Conservation (phyloP, 768 basidiomycete genomes). For the Thelephora aurantiotincta region DNA sequence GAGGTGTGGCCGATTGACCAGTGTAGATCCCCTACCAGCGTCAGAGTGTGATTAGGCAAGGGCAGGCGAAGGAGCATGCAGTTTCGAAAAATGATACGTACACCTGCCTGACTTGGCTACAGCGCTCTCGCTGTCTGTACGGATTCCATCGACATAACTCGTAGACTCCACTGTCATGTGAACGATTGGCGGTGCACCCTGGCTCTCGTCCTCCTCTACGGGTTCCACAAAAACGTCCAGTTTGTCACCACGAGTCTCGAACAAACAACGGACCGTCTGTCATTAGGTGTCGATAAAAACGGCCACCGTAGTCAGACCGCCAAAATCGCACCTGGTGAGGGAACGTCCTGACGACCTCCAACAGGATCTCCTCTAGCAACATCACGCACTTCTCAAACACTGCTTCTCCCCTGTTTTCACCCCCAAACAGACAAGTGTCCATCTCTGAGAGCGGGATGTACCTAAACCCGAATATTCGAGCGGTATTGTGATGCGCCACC, state of each 20-base stretch:
- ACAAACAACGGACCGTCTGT: constrained; percentile 44
- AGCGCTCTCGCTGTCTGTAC: constrained; percentile 20
- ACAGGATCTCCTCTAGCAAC: constrained; percentile 52
- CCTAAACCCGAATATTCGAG: constrained; percentile 84
- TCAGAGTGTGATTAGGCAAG: background rate
- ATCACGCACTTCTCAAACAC: constrained; percentile 65
- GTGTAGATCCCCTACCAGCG: constrained; percentile 39
- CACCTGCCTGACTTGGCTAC: constrained; percentile 20
- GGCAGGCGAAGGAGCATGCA: constrained; percentile 2
- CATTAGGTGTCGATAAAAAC: background rate
- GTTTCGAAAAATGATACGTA: constrained; percentile 9
- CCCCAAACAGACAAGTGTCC: constrained; percentile 70
- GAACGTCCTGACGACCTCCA: constrained; percentile 43
- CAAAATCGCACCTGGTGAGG: constrained; percentile 39
- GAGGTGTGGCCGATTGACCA: constrained; percentile 37
- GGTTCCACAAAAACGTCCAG: constrained; percentile 63
- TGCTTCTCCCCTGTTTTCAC: constrained; percentile 42
- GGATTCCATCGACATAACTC: constrained; percentile 26
- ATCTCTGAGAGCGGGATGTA: constrained; percentile 81
- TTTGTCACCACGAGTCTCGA: constrained; percentile 36
- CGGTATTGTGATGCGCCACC: constrained; percentile 80
- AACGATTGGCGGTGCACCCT: constrained; percentile 31
- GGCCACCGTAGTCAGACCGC: background rate
- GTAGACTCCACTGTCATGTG: constrained; percentile 39
- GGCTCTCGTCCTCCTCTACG: constrained; percentile 25